Evolutionary conservation across 345 rosid species (phyloP), one percentile per base, ranked within the genome.

Genomic region (Draba incana): DNA sequence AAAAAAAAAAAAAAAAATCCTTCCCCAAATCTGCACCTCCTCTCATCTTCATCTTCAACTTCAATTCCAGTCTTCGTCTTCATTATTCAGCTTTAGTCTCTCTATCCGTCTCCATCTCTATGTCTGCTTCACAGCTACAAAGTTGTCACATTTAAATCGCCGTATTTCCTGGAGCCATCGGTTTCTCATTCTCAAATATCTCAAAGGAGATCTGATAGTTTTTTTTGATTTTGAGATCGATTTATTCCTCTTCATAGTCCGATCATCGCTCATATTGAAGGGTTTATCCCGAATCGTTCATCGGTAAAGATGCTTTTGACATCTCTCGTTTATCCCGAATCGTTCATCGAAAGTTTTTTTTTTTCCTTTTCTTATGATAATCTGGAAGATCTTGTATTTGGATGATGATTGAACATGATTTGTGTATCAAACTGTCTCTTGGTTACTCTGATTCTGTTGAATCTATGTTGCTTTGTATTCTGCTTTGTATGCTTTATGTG

Each of bases 251-350:
- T 3, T 28, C 64, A 10, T 41, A 38, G 23, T 77, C 70, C 83
- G 85, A 86, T 86, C 92, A 56, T 80, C 75, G n/a, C 60, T 54
- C 12, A 48, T 77, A 62, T 66, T 50, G 14, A 66, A 58, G 61
- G 72, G 30, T 27, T 43, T 56, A 44, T 57, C 60, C 66, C 77
- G 77, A 85, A 79, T 85, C 92, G 79, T 84, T 86, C 84, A 77
- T 84, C 72, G 70, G 76, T 89, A 62, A 5, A 6, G 24, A 27
- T 59, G 47, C 48, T 63, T 65, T 75, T 53, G 10, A 50, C 38
- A 45, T 68, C 37, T 49, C 16, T 3, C 46, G 54, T 28, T 43
- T 56, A 44, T 57, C 60, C 66, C 77, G 77, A 85, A 79, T 85
- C 92, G 79, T 84, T 86, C 84, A 77, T 84, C 72, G 70, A 62